Base-by-base conservation (phyloP, 768 basidiomycete genomes). In the Mycena albidolilacea region DNA sequence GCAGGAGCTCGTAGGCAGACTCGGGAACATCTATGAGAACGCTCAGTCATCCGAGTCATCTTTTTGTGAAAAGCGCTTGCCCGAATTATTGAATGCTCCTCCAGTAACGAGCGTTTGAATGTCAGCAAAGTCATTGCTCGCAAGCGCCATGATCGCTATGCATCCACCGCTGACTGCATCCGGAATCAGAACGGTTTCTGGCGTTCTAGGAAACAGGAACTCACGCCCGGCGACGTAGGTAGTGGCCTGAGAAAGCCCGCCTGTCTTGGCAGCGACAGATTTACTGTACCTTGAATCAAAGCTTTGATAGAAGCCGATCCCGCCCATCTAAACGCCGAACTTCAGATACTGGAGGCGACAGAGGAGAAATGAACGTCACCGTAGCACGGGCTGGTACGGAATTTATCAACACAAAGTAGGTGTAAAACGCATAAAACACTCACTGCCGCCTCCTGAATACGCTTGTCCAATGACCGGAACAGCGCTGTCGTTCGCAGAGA, bases 161-260 rank as follows among this genome's bases (percentile, higher is more conserved):
- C 65, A 66, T 46, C 65, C 65, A 17, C 65, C 65, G 21, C 65
- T 66, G 43, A 67, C 66, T 67, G 57, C 19, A 67, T 67, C 35
- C 46, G 21, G 43, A 59, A 67, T 67, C 43, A 67, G 66, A 19
- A 46, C 43, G n/a, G 8, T 58, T 55, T 46, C 43, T 57, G 7
- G 52, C 21, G 10, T 59, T 67, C 8, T 21, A n/a, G 43, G 35
- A 4, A 48, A 38, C 17, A 67, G 54, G 65, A 9, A 69, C 67
- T 60, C 58, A 69, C 67, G 58, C 37, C 67, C 67, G n/a, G 67
- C 67, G 59, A 68, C 67, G 44, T 68, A 68, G 57, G 66, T 67
- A n/a, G n/a, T n/a, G n/a, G n/a, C n/a, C n/a, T n/a, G n/a, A n/a
- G n/a, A n/a, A n/a, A n/a, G n/a, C n/a, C 67, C 67, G 58, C 67